Conservation (phyloP, 2,329 filamentous ascomycete genomes). For the Fusarium avenaceum region DNA sequence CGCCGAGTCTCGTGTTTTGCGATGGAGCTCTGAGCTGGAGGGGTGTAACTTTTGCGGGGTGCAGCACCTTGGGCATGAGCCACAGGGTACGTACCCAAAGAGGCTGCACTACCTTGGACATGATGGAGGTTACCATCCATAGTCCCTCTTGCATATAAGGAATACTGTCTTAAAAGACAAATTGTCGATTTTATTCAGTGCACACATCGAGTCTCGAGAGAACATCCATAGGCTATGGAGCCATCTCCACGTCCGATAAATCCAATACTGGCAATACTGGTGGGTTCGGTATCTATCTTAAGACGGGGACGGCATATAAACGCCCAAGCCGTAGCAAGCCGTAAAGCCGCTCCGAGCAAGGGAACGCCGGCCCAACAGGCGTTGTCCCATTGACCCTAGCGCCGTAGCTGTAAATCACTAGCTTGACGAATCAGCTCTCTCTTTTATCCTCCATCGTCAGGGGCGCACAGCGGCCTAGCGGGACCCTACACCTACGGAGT, state of each 20-base stretch:
- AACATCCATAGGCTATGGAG: not conserved
- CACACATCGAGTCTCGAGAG: not conserved
- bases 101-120: not conserved
- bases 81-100: conserved; percentile 13
- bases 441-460: conserved; percentile 8
- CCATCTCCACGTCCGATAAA: not conserved
- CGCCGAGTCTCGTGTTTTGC: conserved; percentile 28
- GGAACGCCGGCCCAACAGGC: conserved; percentile 19
- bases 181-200: not conserved
- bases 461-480: conserved; percentile 23
- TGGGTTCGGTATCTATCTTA: conserved; percentile 7
- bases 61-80: conserved; percentile 3
- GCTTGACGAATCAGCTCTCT: conserved; percentile 26
- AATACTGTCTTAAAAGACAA: not conserved
- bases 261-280: not conserved
- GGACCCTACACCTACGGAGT: conserved; percentile 7
- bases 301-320: conserved; percentile 4
- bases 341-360: conserved; percentile 18
- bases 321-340: conserved; percentile 35
- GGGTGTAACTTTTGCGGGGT: conserved; percentile 42
- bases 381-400: conserved; percentile 41
- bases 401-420: conserved; percentile 11
- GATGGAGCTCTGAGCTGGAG: conserved; percentile 42
- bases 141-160: not conserved
- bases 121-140: not conserved